Conservation (phyloP, 1,139 yeast genomes). For the Hemisphaericaspora lyxosophila region DNA sequence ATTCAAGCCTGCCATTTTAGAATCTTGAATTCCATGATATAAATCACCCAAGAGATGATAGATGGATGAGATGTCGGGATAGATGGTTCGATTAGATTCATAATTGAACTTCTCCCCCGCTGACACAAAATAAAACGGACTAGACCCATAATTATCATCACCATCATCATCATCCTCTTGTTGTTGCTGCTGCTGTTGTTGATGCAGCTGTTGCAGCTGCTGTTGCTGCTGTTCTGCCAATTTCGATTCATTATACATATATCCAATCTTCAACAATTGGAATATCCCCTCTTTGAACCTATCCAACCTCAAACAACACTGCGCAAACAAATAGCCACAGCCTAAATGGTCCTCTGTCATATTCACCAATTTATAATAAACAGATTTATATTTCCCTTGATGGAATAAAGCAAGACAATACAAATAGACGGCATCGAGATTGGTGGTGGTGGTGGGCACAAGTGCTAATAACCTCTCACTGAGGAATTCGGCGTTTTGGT, state of each 20-base stretch:
- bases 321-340: constrained; percentile 69
- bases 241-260: constrained; percentile 27
- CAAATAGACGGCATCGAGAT: constrained; percentile 59
- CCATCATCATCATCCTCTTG: not conserved
- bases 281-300: constrained; percentile 63
- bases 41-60: constrained; percentile 72
- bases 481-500: constrained; percentile 75
- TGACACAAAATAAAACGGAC: constrained; percentile 21
- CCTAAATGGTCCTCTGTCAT: constrained; percentile 61
- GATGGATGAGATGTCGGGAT: constrained; percentile 67
- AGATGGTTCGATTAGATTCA: constrained; percentile 32
- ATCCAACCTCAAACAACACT: constrained; percentile 58
- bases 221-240: constrained; percentile 21
- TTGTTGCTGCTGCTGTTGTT: constrained; percentile 4
- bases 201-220: constrained; percentile 11
- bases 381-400: constrained; percentile 57
- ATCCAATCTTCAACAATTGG: constrained; percentile 42
- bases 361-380: constrained; percentile 49
- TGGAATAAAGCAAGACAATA: constrained; percentile 63
- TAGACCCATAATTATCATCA: constrained; percentile 2
- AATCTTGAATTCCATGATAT: constrained; percentile 57
- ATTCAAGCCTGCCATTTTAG: constrained; percentile 62
- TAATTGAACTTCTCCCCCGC: constrained; percentile 32
- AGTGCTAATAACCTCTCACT: constrained; percentile 73
- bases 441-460: constrained; percentile 42